phyloP scores from a whole-genome alignment of 1,139 yeast species.

The Geotrichum carabidarum region DNA sequence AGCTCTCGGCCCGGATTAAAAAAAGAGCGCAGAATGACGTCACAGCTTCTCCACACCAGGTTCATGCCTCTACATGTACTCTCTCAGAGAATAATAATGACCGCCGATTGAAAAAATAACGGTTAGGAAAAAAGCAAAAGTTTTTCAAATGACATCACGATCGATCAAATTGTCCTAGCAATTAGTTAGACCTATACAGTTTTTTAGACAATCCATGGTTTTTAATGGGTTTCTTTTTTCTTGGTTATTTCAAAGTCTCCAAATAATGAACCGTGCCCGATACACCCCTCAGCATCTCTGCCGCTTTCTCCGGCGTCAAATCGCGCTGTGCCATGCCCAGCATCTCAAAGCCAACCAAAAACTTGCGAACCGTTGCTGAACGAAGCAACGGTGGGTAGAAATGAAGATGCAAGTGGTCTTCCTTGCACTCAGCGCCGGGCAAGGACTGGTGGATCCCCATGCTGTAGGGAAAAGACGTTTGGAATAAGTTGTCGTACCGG shows the following conservation, averaged over 20 bases:
- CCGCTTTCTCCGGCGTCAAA: slow-evolving; percentile 72
- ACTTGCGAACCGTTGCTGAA: slow-evolving; percentile 69
- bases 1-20: too few relatives aligned
- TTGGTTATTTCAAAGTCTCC: background rate
- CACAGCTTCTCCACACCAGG: too few relatives aligned
- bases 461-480: slow-evolving; percentile 69
- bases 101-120: too few relatives aligned
- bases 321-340: slow-evolving; percentile 77
- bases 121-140: too few relatives aligned
- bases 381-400: slow-evolving; percentile 74
- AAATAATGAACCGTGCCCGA: slow-evolving; percentile 13
- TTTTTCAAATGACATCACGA: too few relatives aligned
- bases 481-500: slow-evolving; percentile 66
- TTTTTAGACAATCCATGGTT: background rate
- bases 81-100: too few relatives aligned
- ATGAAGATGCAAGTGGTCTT: slow-evolving; percentile 69
- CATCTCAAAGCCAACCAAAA: slow-evolving; percentile 73
- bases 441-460: slow-evolving; percentile 77
- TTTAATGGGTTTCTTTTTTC: background rate
- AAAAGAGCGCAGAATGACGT: too few relatives aligned
- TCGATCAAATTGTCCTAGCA: too few relatives aligned
- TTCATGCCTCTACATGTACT: too few relatives aligned
- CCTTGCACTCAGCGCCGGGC: slow-evolving; percentile 28
- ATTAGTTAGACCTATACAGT: too few relatives aligned
- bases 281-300: slow-evolving; percentile 30